Conservation (phyloP, 352 stramenopile genomes). For the Phytophthora palmivora region DNA sequence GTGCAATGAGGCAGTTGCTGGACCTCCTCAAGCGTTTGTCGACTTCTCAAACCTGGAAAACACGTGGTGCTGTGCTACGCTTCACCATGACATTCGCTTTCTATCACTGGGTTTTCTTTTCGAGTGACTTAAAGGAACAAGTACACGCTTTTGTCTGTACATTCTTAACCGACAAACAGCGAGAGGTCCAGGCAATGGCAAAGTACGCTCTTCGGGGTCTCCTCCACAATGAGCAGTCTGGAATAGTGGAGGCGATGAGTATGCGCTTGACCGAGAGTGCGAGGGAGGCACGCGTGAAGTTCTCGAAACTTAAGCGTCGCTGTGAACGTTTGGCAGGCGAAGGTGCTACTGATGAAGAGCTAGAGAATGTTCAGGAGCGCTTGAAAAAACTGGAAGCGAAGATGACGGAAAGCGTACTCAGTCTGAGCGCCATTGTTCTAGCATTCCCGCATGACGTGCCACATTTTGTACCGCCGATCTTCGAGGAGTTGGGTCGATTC, state of each 20-base stretch:
- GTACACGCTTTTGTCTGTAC: conserved; percentile 59
- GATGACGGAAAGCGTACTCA: conserved; percentile 74
- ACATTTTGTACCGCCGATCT: conserved; percentile 66
- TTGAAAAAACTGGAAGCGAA: conserved; percentile 55
- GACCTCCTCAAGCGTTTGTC: conserved; percentile 52
- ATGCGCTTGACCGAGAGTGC: conserved; percentile 45
- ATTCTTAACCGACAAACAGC: conserved; percentile 74
- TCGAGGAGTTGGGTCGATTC: conserved; percentile 77
- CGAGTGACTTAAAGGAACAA: conserved; percentile 42
- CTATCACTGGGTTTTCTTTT: conserved; percentile 76
- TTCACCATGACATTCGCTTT: conserved; percentile 82
- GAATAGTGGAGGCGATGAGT: conserved; percentile 48
- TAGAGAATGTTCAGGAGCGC: conserved; percentile 43
- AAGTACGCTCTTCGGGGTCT: conserved; percentile 77
- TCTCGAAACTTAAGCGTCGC: conserved; percentile 68
- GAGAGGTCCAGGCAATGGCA: conserved; percentile 83
- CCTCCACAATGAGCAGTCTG: conserved; percentile 58
- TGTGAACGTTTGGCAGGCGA: conserved; percentile 52
- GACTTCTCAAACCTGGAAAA: conserved; percentile 65
- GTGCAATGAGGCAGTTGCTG: conserved; percentile 40
- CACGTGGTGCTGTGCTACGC: conserved; percentile 67
- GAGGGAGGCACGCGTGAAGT: conserved; percentile 52
- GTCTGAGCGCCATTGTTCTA: conserved; percentile 73
- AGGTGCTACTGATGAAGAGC: conserved; percentile 33
- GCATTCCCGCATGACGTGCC: conserved; percentile 84